phyloP scores from a whole-genome alignment of 345 rosid species.

The Rhodamnia argentea region DNA sequence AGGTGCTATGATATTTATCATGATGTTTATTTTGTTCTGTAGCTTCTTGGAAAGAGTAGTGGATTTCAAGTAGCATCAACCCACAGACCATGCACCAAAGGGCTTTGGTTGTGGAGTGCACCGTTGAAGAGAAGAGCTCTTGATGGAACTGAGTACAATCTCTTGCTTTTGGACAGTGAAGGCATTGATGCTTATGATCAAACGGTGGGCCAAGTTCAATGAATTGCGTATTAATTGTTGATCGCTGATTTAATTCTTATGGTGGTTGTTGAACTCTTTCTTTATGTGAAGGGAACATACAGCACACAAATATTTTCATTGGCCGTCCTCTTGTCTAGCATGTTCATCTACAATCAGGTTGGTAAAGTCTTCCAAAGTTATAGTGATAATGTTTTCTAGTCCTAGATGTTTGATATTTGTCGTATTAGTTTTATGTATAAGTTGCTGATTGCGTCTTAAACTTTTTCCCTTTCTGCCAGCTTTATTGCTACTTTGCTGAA shows the following conservation, averaged over 20 bases:
- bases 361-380: neutral
- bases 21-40: conserved; percentile 6
- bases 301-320: conserved; percentile 97
- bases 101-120: conserved; percentile 99
- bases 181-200: conserved; percentile 98
- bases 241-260: neutral
- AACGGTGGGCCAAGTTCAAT: conserved; percentile 46
- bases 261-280: neutral
- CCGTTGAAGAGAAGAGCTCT: conserved; percentile 84
- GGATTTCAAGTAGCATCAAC: conserved; percentile 98
- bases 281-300: conserved; percentile 71
- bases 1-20: neutral
- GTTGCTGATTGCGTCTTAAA: neutral
- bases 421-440: neutral
- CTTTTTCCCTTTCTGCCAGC: neutral
- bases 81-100: conserved; percentile 94
- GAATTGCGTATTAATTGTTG: neutral
- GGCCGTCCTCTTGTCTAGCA: conserved; percentile 92
- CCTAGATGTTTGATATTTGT: neutral
- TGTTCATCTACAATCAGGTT: conserved; percentile 98
- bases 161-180: conserved; percentile 84
- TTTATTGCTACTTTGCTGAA: neutral
- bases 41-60: conserved; percentile 98
- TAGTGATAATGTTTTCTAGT: neutral
- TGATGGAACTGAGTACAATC: conserved; percentile 91